Conservation (phyloP, 345 rosid genomes). For the Dovyalis caffra region DNA sequence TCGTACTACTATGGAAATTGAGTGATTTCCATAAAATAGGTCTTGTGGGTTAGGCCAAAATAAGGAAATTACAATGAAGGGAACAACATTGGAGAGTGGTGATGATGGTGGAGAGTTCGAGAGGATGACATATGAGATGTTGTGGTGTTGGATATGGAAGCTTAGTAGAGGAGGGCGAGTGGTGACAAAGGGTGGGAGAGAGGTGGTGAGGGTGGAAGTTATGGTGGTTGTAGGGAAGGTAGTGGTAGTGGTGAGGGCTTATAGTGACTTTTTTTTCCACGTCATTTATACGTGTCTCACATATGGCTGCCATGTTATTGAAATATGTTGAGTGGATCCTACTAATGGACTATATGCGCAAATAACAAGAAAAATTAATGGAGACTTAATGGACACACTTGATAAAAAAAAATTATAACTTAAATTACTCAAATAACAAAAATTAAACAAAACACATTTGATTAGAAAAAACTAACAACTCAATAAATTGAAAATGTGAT, state of each 20-base stretch:
- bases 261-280: too few species aligned
- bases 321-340: too few species aligned
- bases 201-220: constrained; percentile 16
- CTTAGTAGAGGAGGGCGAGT: constrained; percentile 74
- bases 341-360: too few species aligned
- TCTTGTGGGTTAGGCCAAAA: constrained; percentile 78
- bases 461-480: too few species aligned
- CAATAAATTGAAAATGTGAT: too few species aligned
- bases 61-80: constrained; percentile 54
- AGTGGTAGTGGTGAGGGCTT: constrained; percentile 53
- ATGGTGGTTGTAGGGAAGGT: constrained; percentile 31
- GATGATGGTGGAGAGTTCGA: constrained; percentile 63
- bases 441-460: too few species aligned
- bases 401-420: too few species aligned
- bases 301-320: too few species aligned
- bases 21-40: constrained; percentile 81
- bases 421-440: too few species aligned
- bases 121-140: constrained; percentile 53
- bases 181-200: constrained; percentile 46
- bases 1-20: constrained; percentile 63
- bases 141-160: constrained; percentile 51
- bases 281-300: too few species aligned
- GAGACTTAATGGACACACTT: too few species aligned
- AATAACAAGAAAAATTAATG: too few species aligned
- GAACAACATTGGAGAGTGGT: constrained; percentile 44